A percentile compares a stretch with the other conserved stretches of the same genome.
Conservation (phyloP, 1,284 basidiomycete genomes). For the Trichosporon ovoides region DNA sequence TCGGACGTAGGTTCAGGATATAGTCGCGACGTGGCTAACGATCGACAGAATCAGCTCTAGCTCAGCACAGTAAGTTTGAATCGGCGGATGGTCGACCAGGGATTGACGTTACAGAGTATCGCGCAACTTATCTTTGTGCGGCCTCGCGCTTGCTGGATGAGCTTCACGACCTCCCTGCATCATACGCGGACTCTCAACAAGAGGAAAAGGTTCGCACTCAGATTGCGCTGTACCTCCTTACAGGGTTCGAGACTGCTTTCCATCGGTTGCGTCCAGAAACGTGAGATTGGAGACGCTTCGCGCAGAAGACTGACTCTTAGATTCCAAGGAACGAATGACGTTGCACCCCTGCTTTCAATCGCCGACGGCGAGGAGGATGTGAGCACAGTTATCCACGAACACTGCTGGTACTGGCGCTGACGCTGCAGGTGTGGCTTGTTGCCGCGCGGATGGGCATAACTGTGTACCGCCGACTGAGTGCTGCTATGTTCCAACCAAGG, state of each 20-base stretch:
- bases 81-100: no score
- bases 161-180: neutral
- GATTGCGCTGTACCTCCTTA: constrained; percentile 54
- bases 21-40: neutral
- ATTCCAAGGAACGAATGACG: neutral
- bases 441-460: constrained; percentile 73
- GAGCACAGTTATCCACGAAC: constrained; percentile 53
- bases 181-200: constrained; percentile 5
- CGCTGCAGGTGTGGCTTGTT: constrained; percentile 42
- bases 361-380: constrained; percentile 32
- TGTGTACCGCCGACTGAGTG: constrained; percentile 69
- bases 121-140: constrained; percentile 18
- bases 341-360: constrained; percentile 4
- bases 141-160: constrained; percentile 25
- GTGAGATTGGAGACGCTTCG: neutral
- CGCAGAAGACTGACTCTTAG: neutral
- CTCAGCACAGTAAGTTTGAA: neutral
- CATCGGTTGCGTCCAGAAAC: constrained; percentile 58
- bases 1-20: constrained; percentile 33
- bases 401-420: neutral
- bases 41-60: constrained; percentile 7
- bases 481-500: constrained; percentile 68
- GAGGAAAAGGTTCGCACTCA: constrained; percentile 23
- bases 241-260: constrained; percentile 57
- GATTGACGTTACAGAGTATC: constrained; percentile 23